Evolutionary conservation across 495 filamentous ascomycete genomes (phyloP), one percentile per base, ranked within the genome.

Genomic region (Penicillium soppii): DNA sequence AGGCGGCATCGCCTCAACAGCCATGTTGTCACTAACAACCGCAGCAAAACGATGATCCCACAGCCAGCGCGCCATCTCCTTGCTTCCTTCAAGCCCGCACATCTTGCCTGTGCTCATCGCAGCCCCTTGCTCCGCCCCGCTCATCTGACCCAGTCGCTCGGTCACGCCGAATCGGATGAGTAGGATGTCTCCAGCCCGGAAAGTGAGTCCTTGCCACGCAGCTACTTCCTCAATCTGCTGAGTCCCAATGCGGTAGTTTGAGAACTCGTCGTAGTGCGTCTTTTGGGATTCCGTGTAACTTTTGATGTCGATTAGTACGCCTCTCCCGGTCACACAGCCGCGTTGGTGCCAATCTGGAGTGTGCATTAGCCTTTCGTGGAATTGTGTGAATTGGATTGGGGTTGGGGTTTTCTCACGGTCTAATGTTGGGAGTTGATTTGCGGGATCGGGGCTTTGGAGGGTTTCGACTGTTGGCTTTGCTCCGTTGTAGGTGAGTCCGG

Each of bases 401-500:
- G 17, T 10, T 10, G 10, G 2, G 19, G 3, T 39, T 7, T 22
- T n/a, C 54, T 43, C 16, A 54, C 52, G 52, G 13, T 74, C 57
- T 8, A 75, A 23, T 4, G 52, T 61, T 39, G 50, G 62, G 16
- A 62, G 43, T 5, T 37, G 19, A 16, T 55, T 41, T 17, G 7
- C 19, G 16, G 22, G 15, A 23, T 35, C 13, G 10, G 38, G 33
- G 2, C 33, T 13, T 10, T 54, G 20, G 7, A 61, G 54, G 15
- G 36, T 26, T 12, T 54, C 37, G 6, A 56, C 36, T 5, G 59
- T 55, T 10, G 60, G 59, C 9, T 51, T 56, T 8, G 43, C 37
- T 32, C 77, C 79, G 59, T 87, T 87, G 58, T 86, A 87, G 13
- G 78, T 69, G 17, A 61, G 55, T 10, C 69, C 71, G 2, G 74